A percentile compares a stretch with the other conserved stretches of the same genome.
Conservation (phyloP, 208 protist species). For the Kentomonas sorsogonicus region DNA sequence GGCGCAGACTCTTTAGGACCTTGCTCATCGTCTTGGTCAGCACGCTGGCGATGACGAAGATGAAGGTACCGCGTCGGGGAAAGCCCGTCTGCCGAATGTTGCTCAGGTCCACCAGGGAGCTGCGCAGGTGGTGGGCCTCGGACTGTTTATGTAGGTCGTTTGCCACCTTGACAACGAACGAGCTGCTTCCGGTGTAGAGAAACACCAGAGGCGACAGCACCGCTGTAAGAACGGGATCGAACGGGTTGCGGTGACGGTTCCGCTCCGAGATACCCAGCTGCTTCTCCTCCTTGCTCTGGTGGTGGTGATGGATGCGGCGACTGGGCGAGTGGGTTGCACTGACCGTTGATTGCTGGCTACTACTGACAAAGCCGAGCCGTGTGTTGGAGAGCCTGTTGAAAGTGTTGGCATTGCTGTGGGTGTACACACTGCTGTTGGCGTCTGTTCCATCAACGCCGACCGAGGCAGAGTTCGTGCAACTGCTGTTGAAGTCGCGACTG, state of each 20-base stretch:
- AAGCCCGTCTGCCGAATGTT: conserved; percentile 39
- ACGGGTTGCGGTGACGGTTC: conserved; percentile 15
- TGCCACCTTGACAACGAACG: conserved; percentile 21
- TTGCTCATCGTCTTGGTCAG: conserved; percentile 35
- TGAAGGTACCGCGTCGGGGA: conserved; percentile 33
- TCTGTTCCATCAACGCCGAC: too few species aligned
- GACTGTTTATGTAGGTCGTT: conserved; percentile 24
- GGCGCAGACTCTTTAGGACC: conserved; percentile 25
- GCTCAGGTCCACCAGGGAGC: conserved; percentile 27
- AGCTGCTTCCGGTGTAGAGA: conserved; percentile 28
- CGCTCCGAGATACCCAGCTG: conserved; percentile 2
- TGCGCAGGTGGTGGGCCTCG: conserved; percentile 25
- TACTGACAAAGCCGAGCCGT: too few species aligned
- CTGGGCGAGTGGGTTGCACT: neutral
- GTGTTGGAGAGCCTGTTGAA: too few species aligned
- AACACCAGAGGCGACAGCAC: conserved; percentile 46
- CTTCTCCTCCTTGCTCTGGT: conserved; percentile 1
- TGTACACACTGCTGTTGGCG: too few species aligned
- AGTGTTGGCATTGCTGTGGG: too few species aligned
- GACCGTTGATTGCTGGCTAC: neutral
- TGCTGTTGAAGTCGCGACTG: too few species aligned
- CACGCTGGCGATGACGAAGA: conserved; percentile 42
- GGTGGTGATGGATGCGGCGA: conserved; percentile 2
- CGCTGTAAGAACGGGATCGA: too few species aligned
- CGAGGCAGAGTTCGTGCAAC: too few species aligned